A percentile compares a stretch with the other conserved stretches of the same genome.
Evolutionary conservation across 2,329 filamentous ascomycete species (phyloP).

Genomic region (Pyricularia sp.): DNA sequence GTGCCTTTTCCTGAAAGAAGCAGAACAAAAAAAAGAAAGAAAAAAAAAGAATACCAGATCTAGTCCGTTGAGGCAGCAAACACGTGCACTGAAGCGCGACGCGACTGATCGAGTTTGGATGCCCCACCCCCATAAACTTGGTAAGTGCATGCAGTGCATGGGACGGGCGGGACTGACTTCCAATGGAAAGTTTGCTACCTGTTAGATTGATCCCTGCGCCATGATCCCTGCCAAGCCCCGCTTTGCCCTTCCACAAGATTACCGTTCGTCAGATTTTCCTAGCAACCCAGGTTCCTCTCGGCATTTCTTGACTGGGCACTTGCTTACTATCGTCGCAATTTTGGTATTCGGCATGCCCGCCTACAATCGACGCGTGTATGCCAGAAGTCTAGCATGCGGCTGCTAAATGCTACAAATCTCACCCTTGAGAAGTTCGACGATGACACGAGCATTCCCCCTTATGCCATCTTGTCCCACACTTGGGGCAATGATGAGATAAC

Average conservation of each 20-base stretch:
- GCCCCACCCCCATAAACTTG: not conserved
- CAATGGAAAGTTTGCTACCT: no score
- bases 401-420: constrained; percentile 7
- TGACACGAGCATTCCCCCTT: constrained; percentile 11
- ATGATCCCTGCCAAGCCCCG: not conserved
- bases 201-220: not conserved
- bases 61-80: not conserved
- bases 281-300: no score
- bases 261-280: not conserved
- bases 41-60: no score
- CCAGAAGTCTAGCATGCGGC: constrained; percentile 6
- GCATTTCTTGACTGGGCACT: no score
- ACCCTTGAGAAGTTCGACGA: constrained; percentile 5
- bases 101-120: not conserved
- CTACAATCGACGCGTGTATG: not conserved
- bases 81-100: not conserved
- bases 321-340: not conserved
- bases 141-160: not conserved
- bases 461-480: constrained; percentile 20
- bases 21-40: not conserved
- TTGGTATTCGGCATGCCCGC: not conserved
- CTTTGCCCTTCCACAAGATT: not conserved
- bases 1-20: not conserved
- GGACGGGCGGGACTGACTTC: no score
- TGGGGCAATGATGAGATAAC: constrained; percentile 18